phyloP scores from a whole-genome alignment of 2,329 filamentous ascomycete species.

The Phialocephala subalpina region DNA sequence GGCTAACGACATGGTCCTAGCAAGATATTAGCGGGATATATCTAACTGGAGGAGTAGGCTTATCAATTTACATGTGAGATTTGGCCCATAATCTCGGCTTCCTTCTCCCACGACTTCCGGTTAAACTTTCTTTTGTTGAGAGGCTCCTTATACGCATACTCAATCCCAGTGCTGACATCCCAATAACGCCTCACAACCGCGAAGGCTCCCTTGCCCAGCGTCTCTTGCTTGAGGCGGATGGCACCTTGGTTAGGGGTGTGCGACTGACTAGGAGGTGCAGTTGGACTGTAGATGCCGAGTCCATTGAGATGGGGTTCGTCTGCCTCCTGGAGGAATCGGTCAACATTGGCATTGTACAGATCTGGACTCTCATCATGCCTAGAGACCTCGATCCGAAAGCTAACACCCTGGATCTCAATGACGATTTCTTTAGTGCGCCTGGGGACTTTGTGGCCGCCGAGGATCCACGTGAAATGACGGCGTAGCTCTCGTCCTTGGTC shows the following conservation, averaged over 20 bases:
- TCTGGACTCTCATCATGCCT: constrained; percentile 18
- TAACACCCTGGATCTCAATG: constrained; percentile 17
- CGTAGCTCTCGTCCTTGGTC: constrained; percentile 18
- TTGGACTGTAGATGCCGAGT: constrained; percentile 11
- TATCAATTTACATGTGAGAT: constrained; percentile 32
- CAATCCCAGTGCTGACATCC: constrained; percentile 29
- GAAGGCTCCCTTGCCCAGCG: constrained; percentile 20
- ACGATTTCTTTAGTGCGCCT: neutral
- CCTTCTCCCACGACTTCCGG: constrained; percentile 30
- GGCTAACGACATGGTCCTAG: constrained; percentile 25
- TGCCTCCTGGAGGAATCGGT: constrained; percentile 24
- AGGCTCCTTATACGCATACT: constrained; percentile 37
- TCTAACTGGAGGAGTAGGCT: neutral
- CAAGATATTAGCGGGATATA: constrained; percentile 9
- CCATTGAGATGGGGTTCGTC: neutral
- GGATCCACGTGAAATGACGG: constrained; percentile 12
- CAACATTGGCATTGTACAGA: constrained; percentile 22
- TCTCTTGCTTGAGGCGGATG: constrained; percentile 19
- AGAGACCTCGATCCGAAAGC: constrained; percentile 19
- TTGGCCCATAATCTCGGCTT: constrained; percentile 36
- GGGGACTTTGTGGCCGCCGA: neutral
- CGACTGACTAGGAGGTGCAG: constrained; percentile 13
- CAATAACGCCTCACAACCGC: constrained; percentile 23
- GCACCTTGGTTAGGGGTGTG: constrained; percentile 13
- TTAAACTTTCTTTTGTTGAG: constrained; percentile 10